phyloP scores from a whole-genome alignment of 306 rosid species.

The Fagus crenata region DNA sequence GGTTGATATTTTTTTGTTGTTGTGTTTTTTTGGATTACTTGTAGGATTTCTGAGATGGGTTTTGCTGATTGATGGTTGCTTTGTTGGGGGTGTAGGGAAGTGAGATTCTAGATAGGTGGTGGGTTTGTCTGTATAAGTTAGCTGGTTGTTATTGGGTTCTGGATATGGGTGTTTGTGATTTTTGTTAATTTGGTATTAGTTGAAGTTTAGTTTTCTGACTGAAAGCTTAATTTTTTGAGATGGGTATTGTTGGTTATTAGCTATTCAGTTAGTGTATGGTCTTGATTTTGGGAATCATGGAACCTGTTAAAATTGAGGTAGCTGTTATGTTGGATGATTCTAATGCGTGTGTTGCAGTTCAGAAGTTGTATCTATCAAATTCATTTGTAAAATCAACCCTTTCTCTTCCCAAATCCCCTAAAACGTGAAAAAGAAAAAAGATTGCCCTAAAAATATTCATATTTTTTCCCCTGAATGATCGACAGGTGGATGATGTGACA shows the following conservation, averaged over 20 bases:
- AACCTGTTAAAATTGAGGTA: background rate
- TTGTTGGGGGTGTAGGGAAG: background rate
- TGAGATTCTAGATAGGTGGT: background rate
- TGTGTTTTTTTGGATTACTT: background rate
- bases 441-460: constrained; percentile 7
- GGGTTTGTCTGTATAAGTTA: background rate
- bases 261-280: background rate
- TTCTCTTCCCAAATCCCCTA: background rate
- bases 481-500: constrained; percentile 87
- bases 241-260: background rate
- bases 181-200: background rate
- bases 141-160: background rate
- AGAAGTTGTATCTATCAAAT: background rate
- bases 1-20: constrained; percentile 31
- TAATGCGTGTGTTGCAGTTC: background rate
- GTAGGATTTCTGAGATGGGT: background rate
- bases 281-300: background rate
- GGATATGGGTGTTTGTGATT: background rate
- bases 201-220: background rate
- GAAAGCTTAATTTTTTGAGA: background rate
- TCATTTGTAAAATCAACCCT: background rate
- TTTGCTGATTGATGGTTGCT: background rate
- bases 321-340: constrained; percentile 25
- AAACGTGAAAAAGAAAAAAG: background rate
- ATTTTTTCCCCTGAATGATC: constrained; percentile 26